Conservation (phyloP, 1,284 basidiomycete genomes). For the Naganishia sp. region DNA sequence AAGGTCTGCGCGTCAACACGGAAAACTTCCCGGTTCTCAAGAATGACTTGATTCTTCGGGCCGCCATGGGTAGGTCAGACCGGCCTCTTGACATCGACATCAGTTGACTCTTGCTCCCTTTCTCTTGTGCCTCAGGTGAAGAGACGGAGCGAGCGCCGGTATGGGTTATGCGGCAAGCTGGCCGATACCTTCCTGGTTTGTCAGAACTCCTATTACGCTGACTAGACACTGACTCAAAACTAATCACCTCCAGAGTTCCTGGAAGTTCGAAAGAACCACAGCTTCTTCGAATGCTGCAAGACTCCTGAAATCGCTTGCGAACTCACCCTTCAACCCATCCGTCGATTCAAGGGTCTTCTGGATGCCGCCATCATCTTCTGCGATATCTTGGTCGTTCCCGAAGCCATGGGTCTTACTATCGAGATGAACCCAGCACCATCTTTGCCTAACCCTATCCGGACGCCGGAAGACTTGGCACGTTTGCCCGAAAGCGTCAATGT, state of each 20-base stretch:
- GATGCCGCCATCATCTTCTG: conserved; percentile 96
- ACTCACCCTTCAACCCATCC: conserved; percentile 88
- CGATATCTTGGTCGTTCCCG: conserved; percentile 93
- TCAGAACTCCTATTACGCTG: conserved; percentile 24
- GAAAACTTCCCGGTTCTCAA: conserved; percentile 69
- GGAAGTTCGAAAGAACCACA: conserved; percentile 75
- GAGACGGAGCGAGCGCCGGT: conserved; percentile 88
- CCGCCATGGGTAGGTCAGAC: conserved; percentile 67
- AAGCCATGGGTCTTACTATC: conserved; percentile 92
- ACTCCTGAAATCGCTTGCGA: conserved; percentile 80
- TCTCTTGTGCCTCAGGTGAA: conserved; percentile 60
- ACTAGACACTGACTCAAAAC: conserved; percentile 5
- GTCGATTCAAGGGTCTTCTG: conserved; percentile 75
- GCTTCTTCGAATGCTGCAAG: conserved; percentile 91
- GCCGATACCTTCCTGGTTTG: conserved; percentile 88
- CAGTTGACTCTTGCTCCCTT: neutral
- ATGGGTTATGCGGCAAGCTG: conserved; percentile 99
- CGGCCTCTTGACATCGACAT: neutral
- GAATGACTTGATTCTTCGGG: conserved; percentile 87
- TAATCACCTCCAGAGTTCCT: conserved; percentile 69
- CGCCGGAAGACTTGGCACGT: conserved; percentile 68
- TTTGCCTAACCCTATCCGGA: conserved; percentile 78
- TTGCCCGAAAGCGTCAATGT: conserved; percentile 70
- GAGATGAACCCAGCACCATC: conserved; percentile 82
- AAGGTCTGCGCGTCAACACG: conserved; percentile 29